Evolutionary conservation across 2,329 filamentous ascomycete genomes (phyloP), one percentile per base, ranked within the genome.

Genomic region (Aureobasidium subglaciale): DNA sequence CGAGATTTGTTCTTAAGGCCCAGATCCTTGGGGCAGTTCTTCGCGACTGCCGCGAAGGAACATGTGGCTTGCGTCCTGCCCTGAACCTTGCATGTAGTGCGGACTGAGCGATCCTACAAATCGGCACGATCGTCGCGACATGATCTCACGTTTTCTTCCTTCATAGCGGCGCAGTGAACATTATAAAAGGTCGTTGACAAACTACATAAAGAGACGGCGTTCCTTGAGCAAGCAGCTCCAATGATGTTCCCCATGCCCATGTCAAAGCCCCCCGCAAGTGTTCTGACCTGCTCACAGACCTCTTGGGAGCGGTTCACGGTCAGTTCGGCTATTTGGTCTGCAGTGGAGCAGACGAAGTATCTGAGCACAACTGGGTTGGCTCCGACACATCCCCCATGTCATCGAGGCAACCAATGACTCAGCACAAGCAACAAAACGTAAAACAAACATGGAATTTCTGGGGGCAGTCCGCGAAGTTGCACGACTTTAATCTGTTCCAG

Each of bases 331-430:
- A 50, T 24, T 29, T 13, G 18, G 37, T 8, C 34, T 38, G 34
- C 15, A 11, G 46, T 49, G 46, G 46, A 49, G 46, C 30, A 45
- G 24, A 30, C 25, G 8, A 20, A 15, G 10, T 35, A 35, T 15
- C 40, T 42, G 15, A 22, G 22, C 13, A 22, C 11, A 45, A 30
- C 11, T 46, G 18, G 43, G 43, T 27, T 18, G 11, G 27, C 30
- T 49, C 18, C 32, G 32, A 29, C 46, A 50, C 46, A 50, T 50
- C 46, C 46, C 32, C 46, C 46, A 50, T 27, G 22, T 30, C 45
- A 35, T 35, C 25, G 7, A 9, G 25, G 25, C 30, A 27, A 50
- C n/a, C 18, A 24, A 38, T 27, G 32, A 27, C 20, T 50, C 46
- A 37, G 46, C 22, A 18, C 22, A 29, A 50, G 35, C n/a, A 4